phyloP scores from a whole-genome alignment of 2,329 filamentous ascomycete species.

The Aspergillus uvarum region DNA sequence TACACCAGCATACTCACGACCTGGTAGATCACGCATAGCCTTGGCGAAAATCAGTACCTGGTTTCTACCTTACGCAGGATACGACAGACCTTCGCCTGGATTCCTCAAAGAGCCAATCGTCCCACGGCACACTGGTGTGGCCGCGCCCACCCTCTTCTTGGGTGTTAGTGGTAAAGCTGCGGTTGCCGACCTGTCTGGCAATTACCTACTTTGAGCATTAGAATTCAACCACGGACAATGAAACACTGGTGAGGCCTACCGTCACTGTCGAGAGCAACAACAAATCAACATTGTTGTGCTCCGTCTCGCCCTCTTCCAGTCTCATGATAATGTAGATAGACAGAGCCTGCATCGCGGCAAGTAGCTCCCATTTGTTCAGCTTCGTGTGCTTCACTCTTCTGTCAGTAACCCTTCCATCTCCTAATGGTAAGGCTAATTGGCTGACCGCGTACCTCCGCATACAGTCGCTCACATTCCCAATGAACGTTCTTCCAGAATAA shows the following conservation, averaged over 20 bases:
- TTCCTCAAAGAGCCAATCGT: neutral
- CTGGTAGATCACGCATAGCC: slow-evolving; percentile 43
- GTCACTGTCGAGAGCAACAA: no score
- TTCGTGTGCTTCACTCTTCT: no score
- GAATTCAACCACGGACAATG: neutral
- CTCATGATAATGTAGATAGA: no score
- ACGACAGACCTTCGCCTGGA: neutral
- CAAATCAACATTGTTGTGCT: no score
- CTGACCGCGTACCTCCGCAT: slow-evolving; percentile 33
- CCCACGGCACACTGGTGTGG: neutral
- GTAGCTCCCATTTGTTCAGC: no score
- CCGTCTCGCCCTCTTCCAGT: no score
- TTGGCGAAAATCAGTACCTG: slow-evolving; percentile 12
- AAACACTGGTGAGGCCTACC: no score
- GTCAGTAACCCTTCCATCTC: no score
- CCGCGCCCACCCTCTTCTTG: neutral
- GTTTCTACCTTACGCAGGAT: neutral
- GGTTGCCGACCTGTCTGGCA: neutral
- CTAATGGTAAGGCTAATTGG: no score
- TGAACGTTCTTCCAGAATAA: slow-evolving; percentile 49
- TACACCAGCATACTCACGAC: slow-evolving; percentile 46
- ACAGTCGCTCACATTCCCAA: slow-evolving; percentile 44
- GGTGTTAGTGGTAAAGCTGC: neutral
- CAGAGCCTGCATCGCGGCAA: no score
- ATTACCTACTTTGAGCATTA: neutral